Base-by-base conservation (phyloP, 2,329 filamentous ascomycete genomes). In the Biscogniauxia mediterranea region DNA sequence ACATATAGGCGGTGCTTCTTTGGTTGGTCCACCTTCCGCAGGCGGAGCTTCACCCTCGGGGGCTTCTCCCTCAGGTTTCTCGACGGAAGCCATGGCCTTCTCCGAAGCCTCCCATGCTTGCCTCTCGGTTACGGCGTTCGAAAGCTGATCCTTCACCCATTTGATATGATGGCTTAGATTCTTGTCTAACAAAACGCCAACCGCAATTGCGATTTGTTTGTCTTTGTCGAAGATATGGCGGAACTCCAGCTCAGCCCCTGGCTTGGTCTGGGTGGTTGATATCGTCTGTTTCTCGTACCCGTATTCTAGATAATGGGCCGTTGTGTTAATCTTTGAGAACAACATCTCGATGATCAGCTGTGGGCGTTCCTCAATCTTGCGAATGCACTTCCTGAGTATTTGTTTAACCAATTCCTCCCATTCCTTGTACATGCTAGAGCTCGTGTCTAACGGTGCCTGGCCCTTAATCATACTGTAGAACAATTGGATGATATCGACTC, bases 401-500 rank as follows among this genome's bases (percentile, higher is more conserved):
- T 97, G 93, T 74, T 89, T 90, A 4, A 92, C 85, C 42, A 99
- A 82, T 69, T 96, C 92, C 71, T 96, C 90, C 92, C 94, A 98
- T 69, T 99, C 95, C 69, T 87, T 90, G 77, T 85, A 96, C 61
- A 85, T 83, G n/a, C 83, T 74, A 13, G 84, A 85, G 19, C 82
- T 82, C 38, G 83, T 83, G 70, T 93, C 88, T 32, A 98, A 78
- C 1, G 89, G 86, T 61, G 91, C 86, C 0, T 92, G 91, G 0
- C 94, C 94, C 74, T 96, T 96, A 75, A 98, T 90, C 87, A 99
- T 93, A 71, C 87, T 89, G 73, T 97, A 88, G 55, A 99, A 88
- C 1, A 98, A 82, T 52, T 91, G 87, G 54, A 99, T 86, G 42
- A 97, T 96, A 73, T 98, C 95, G 5, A 97, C 85, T 9, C 94